phyloP scores from a whole-genome alignment of 805 yeast species.

The Cyberlindnera samutprakarnensis region DNA sequence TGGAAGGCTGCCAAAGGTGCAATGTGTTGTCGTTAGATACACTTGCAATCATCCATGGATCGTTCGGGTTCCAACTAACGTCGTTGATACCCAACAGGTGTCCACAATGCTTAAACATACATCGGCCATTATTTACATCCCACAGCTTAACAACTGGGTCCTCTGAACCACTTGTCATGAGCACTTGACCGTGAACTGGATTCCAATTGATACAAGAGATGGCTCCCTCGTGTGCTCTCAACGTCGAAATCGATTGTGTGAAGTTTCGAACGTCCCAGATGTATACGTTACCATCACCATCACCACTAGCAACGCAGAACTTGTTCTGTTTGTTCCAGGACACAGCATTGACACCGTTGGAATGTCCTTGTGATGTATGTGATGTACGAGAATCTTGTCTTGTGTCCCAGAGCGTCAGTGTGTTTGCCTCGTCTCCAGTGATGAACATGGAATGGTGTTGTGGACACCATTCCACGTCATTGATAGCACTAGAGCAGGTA shows the following conservation, averaged over 20 bases:
- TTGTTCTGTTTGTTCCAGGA: conserved; percentile 52
- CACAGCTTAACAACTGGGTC: conserved; percentile 58
- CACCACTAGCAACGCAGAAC: conserved; percentile 61
- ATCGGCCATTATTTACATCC: conserved; percentile 35
- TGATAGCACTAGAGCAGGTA: conserved; percentile 44
- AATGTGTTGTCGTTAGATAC: conserved; percentile 80
- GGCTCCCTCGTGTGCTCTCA: conserved; percentile 40
- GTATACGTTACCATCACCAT: conserved; percentile 44
- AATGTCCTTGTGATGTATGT: conserved; percentile 10
- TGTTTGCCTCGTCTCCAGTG: conserved; percentile 59
- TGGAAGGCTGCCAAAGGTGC: conserved; percentile 77
- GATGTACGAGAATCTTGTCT: conserved; percentile 26
- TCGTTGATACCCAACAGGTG: conserved; percentile 86
- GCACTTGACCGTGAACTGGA: conserved; percentile 40
- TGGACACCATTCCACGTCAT: conserved; percentile 66
- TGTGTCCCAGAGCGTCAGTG: conserved; percentile 44
- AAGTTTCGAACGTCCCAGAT: conserved; percentile 61
- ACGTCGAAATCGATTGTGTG: conserved; percentile 21
- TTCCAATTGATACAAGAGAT: conserved; percentile 73
- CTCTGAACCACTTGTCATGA: conserved; percentile 61
- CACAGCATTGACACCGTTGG: conserved; percentile 46
- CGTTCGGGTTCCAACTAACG: conserved; percentile 72
- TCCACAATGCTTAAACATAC: conserved; percentile 69
- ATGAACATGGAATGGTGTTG: conserved; percentile 55
- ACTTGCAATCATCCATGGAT: conserved; percentile 62